Base-by-base conservation (phyloP, 2,329 filamentous ascomycete species). In the Davidsoniella neocaledoniae region DNA sequence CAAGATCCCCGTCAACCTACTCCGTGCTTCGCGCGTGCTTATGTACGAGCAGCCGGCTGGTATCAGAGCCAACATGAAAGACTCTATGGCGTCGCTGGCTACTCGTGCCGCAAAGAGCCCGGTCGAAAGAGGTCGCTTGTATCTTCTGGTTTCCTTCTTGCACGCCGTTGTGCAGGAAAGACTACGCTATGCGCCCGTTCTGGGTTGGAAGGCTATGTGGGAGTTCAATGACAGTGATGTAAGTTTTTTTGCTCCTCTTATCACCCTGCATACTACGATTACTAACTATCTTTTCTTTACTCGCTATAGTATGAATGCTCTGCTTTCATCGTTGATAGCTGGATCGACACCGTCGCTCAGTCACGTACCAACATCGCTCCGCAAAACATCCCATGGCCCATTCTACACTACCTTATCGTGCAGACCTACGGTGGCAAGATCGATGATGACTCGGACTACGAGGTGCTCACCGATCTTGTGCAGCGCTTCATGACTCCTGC, bases 131-230 rank as follows among this genome's bases (percentile, higher is more conserved):
- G 80, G 82, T 19, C 79, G 93, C 55, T 68, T 98, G 48, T 96
- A 98, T 61, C 73, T 98, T 44, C 71, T 98, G 45, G 74, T 98
- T 37, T 91, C 84, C 2, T 96, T 98, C 74, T 63, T 98, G 58
- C 91, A 98, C 62, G 93, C 91, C 5, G 88, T 98, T 37, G 80
- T 95, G 9, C 91, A 98, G 64, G 91, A 98, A 65, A 76, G 93
- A 58, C 71, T 98, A 55, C 83, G 91, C 55, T 98, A 98, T 63
- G 88, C 90, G 21, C 93, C 91, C 0, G 90, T 76, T 51, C 71
- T 98, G 50, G 91, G 91, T 54, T 98, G 91, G 91, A 95, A 94
- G 70, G 86, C 87, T 49, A 94, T 95, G 73, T 98, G 93, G 91
- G 93, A 98, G 66, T 98, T 98, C 66, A 98, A 98, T 62, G 93